Base-by-base conservation (phyloP, 2,329 filamentous ascomycete genomes). In the Pestalotiopsis sp. region DNA sequence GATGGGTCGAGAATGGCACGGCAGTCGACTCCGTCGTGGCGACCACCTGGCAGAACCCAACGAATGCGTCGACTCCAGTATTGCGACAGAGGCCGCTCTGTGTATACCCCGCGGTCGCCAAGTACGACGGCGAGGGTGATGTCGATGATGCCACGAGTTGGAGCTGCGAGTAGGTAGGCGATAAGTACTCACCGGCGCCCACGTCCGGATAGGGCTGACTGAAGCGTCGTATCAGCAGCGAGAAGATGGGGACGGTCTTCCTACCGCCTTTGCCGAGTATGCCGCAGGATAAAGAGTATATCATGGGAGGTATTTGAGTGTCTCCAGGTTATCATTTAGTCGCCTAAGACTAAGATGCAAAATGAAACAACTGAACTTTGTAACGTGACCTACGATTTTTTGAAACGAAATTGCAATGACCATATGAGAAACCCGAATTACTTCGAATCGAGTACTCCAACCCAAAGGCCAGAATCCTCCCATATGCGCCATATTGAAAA, bases 1-100 rank as follows among this genome's bases (percentile, higher is more conserved):
- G 66, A 11, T 78, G 77, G 77, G 74, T 78, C 3, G 78, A 80
- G 72, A 68, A 74, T 2, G 77, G 75, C 1, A 66, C 14, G 62
- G 63, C 67, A 23, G 56, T 49, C 12, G 66, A 69, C 14, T 52
- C 31, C n/a, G 49, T 69, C 36, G 52, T 69, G 5, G 62, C 68
- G n/a, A 68, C 66, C 2, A 69, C 67, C 7, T 69, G 60, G 56
- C 31, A 40, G 3, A 68, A 65, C 60, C 36, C 58, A 4, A 17
- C 58, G 36, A 45, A 62, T 17, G 38, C 58, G 27, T 38, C 60
- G 52, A 49, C 61, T 9, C 38, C 38, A 49, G 61, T 64, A 2
- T 14, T 49, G 38, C n/a, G 41, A 14, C 61, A 64, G 13, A 23
- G 61, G 9, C 61, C 61, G 40, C 25, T 64, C 11, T 64, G 61